A percentile compares a stretch with the other conserved stretches of the same genome.
phyloP scores from a whole-genome alignment of 1,284 basidiomycete species.

The Ustilago lituana region DNA sequence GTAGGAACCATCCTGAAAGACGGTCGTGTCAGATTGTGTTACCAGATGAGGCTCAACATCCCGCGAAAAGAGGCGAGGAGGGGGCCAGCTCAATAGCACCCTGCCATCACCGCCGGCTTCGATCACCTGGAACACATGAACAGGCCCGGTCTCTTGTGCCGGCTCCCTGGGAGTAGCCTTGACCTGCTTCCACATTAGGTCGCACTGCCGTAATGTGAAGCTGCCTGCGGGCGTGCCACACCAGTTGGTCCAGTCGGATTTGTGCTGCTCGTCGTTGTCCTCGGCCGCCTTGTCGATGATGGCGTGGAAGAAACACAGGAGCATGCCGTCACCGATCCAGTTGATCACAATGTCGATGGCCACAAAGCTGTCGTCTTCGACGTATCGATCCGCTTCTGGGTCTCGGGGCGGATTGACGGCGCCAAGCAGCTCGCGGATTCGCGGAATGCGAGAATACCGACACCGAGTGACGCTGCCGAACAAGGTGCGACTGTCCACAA shows the following conservation, averaged over 20 bases:
- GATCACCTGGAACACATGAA: constrained; percentile 83
- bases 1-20: constrained; percentile 72
- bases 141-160: constrained; percentile 50
- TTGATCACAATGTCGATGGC: constrained; percentile 92
- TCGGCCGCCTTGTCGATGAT: constrained; percentile 74
- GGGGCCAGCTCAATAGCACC: constrained; percentile 86
- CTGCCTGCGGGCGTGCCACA: constrained; percentile 77
- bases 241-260: constrained; percentile 90
- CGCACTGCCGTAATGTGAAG: constrained; percentile 66
- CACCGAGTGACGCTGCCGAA: constrained; percentile 91
- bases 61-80: constrained; percentile 65
- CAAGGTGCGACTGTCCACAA: constrained; percentile 80
- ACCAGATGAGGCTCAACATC: constrained; percentile 11
- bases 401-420: constrained; percentile 67
- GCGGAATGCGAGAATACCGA: constrained; percentile 69
- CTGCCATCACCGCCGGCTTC: constrained; percentile 71
- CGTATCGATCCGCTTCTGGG: constrained; percentile 75
- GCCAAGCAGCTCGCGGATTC: constrained; percentile 70
- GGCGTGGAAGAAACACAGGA: constrained; percentile 94
- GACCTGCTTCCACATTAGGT: constrained; percentile 46
- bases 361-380: constrained; percentile 82
- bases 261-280: constrained; percentile 82
- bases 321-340: constrained; percentile 88
- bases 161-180: constrained; percentile 14
- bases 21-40: constrained; percentile 20